These are phyloP conservation scores for Umbelopsis sp. DNA, from an alignment of 192 early-diverging fungal genomes.

Conservation along the genomic window DNA sequence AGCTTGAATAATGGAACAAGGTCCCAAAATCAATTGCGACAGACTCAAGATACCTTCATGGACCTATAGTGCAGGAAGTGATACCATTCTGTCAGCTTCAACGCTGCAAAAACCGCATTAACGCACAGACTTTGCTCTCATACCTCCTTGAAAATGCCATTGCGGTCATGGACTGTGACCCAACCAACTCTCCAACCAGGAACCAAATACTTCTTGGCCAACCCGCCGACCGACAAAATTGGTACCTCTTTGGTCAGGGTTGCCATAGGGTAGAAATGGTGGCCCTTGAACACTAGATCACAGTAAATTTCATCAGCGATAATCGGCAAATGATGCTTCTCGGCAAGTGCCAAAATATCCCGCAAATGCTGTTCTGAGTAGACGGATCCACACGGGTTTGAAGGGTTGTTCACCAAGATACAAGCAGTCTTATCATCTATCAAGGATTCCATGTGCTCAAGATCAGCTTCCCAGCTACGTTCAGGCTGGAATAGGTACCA, in stretches of 20 bases:
- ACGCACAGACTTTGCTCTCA: neutral
- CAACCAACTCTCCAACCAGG: conserved; percentile 95
- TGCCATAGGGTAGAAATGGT: conserved; percentile 68
- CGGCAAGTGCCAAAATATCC: conserved; percentile 72
- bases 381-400: conserved; percentile 91
- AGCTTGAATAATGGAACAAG: conserved; percentile 78
- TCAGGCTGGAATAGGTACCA: conserved; percentile 54
- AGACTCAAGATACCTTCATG: conserved; percentile 74
- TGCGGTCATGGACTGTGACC: conserved; percentile 81
- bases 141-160: conserved; percentile 47
- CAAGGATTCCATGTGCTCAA: conserved; percentile 76
- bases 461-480: conserved; percentile 82
- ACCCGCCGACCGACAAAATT: conserved; percentile 78
- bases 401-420: conserved; percentile 89
- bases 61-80: conserved; percentile 39
- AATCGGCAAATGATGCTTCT: conserved; percentile 76
- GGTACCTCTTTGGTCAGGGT: conserved; percentile 81
- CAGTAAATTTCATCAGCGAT: conserved; percentile 93
- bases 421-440: conserved; percentile 82
- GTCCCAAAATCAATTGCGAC: conserved; percentile 77
- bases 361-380: conserved; percentile 73
- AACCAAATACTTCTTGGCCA: conserved; percentile 89
- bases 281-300: conserved; percentile 77
- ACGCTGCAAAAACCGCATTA: conserved; percentile 9
- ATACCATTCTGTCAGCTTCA: no score